A percentile compares a stretch with the other conserved stretches of the same genome.
These are phyloP conservation scores for Echites panduratus DNA, from an alignment of 257 asterid genomes.

Conservation along the genomic window DNA sequence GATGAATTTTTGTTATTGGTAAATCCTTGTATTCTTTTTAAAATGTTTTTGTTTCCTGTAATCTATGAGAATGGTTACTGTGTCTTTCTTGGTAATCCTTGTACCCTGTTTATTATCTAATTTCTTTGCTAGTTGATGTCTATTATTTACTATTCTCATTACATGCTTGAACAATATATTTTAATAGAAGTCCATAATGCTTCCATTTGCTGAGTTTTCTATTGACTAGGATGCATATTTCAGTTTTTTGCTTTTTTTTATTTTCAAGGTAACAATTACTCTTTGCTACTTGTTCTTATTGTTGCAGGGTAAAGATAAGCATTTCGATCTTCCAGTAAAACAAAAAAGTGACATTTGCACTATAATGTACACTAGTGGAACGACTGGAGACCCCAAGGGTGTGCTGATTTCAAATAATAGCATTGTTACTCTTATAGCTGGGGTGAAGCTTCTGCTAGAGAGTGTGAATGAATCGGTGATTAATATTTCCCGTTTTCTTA, in stretches of 20 bases:
- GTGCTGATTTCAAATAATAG: constrained; percentile 86
- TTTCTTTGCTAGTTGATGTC: not conserved
- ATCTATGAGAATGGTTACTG: not conserved
- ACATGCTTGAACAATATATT: not conserved
- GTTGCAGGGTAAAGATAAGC: constrained; percentile 65
- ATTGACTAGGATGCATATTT: not conserved
- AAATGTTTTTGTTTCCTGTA: not conserved
- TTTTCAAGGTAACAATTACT: not conserved
- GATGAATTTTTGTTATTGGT: constrained; percentile 70
- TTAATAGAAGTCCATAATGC: not conserved
- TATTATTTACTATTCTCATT: not conserved
- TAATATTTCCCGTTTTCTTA: constrained; percentile 12
- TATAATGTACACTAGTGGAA: constrained; percentile 97
- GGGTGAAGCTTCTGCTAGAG: constrained; percentile 55
- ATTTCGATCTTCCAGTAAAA: constrained; percentile 78
- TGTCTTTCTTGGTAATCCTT: not conserved
- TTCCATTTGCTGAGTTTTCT: not conserved
- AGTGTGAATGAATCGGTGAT: constrained; percentile 67
- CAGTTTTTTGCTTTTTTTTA: not conserved
- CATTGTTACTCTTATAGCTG: constrained; percentile 76
- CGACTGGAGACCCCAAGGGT: constrained; percentile 98
- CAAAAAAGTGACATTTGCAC: constrained; percentile 79
- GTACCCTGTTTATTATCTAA: not conserved
- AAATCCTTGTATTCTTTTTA: constrained; percentile 21
- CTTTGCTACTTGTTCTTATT: not conserved